Evolutionary conservation across 768 basidiomycete genomes (phyloP), one percentile per base, ranked within the genome.

Genomic region (Leccinum subtestaceum): DNA sequence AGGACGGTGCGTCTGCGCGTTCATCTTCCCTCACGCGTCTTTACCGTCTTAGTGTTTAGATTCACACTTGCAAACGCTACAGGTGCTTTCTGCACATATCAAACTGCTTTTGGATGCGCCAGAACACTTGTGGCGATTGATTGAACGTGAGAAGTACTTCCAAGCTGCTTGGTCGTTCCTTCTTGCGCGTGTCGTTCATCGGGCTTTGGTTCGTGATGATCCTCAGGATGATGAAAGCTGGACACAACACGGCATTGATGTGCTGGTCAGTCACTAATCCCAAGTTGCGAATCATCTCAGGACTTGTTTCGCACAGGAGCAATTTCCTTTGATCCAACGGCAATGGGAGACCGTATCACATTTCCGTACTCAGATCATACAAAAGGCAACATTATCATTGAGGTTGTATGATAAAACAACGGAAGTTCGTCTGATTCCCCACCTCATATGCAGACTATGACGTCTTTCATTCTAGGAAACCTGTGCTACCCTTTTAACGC

Each of bases 311-410:
- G 5, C 49, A 15, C 67, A 95, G 93, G 84, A 84, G 50, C 91
- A 95, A 73, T 89, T 95, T 63, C 93, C 95, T 27, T 77, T 98
- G 5, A 84, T 93, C 3, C 89, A 93, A 63, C 87, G 93, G 36
- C 95, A 98, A 73, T 98, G 95, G 95, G 95, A 96, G 58, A 80
- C 84, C 1, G 84, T 98, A 8, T 84, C 86, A 5, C 91, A 90
- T 63, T 93, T 96, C 69, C 87, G 93, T 47, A 78, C 87, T 1
- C 94, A 96, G 67, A 95, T 98, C 61, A 83, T 90, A 21, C 90
- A 95, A 64, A 88, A 86, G 67, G 91, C 95, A n/a, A 93, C 87
- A 0, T 71, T 91, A 49, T 88, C 85, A n/a, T 77, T 97, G 17
- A 84, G 92, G 50, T 84, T 88, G 62, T 71, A 76, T 38, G 74